Conservation (phyloP, 139 green algal species). For the Trebouxia sp. region DNA sequence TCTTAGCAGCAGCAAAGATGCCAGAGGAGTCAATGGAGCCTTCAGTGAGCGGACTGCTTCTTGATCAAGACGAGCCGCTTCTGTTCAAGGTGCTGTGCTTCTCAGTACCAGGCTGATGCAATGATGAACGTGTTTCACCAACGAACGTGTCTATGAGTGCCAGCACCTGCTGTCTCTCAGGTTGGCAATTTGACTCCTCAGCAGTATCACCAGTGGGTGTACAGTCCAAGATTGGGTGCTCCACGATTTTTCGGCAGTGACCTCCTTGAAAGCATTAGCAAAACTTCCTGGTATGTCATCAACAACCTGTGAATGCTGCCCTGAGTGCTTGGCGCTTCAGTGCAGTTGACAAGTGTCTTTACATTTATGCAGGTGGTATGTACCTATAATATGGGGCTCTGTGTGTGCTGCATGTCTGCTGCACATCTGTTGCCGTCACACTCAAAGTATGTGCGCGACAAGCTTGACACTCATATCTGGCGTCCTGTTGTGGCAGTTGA, state of each 20-base stretch:
- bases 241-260: slow-evolving; percentile 81
- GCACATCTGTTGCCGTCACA: neutral
- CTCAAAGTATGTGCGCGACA: neutral
- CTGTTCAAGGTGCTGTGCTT: neutral
- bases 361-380: slow-evolving; percentile 69
- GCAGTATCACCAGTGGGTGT: slow-evolving; percentile 82
- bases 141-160: no score
- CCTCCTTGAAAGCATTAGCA: slow-evolving; percentile 64
- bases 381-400: slow-evolving; percentile 88
- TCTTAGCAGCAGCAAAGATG: neutral
- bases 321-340: no score
- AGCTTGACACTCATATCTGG: slow-evolving; percentile 46
- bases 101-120: no score
- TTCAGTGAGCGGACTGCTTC: neutral
- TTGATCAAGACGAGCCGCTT: neutral
- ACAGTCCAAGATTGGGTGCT: slow-evolving; percentile 67
- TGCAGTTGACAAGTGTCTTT: neutral
- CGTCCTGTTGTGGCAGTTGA: slow-evolving; percentile 76
- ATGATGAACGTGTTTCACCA: no score
- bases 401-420: slow-evolving; percentile 37
- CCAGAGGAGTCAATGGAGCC: neutral
- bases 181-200: slow-evolving; percentile 1
- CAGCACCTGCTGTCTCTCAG: neutral
- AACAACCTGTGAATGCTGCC: neutral
- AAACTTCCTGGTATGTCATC: slow-evolving; percentile 81